Conservation (phyloP, 1,284 basidiomycete genomes). For the Pseudomicrostroma phylloplanum region DNA sequence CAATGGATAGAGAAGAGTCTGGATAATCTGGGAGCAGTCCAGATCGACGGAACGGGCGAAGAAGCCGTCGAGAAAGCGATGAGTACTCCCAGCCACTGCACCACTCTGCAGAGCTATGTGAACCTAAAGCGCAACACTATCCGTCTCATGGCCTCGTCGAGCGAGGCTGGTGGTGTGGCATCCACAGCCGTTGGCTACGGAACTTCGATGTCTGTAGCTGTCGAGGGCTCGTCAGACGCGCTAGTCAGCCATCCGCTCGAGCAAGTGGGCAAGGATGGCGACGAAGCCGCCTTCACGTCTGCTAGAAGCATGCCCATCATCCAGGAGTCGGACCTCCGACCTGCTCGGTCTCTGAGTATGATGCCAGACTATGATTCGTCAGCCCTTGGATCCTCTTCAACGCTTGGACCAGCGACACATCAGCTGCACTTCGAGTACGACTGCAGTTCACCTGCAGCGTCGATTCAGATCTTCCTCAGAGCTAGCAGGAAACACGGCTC, state of each 20-base stretch:
- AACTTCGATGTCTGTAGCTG: not conserved
- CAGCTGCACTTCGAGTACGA: conserved; percentile 42
- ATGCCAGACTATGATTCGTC: not conserved
- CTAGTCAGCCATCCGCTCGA: not conserved
- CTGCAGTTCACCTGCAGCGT: conserved; percentile 35
- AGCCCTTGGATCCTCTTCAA: not conserved
- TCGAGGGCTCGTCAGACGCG: not conserved
- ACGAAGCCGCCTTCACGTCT: not conserved
- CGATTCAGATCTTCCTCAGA: conserved; percentile 39
- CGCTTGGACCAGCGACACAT: conserved; percentile 29
- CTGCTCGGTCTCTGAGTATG: not conserved
- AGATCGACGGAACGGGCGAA: conserved; percentile 7
- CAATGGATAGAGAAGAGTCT: conserved; percentile 36
- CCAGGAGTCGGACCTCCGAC: not conserved
- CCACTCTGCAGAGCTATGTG: conserved; percentile 43
- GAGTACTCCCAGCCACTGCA: conserved; percentile 15
- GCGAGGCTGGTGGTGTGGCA: not conserved
- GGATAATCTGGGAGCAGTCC: conserved; percentile 9
- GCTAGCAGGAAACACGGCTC: conserved; percentile 42
- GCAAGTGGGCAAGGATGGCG: too few species aligned
- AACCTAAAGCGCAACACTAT: conserved; percentile 45
- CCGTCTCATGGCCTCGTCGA: conserved; percentile 17
- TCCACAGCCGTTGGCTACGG: not conserved
- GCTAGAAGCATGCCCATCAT: not conserved
- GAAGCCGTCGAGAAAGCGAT: conserved; percentile 21